Conservation (phyloP, 2,329 filamentous ascomycete genomes). For the Talaromyces sp. region DNA sequence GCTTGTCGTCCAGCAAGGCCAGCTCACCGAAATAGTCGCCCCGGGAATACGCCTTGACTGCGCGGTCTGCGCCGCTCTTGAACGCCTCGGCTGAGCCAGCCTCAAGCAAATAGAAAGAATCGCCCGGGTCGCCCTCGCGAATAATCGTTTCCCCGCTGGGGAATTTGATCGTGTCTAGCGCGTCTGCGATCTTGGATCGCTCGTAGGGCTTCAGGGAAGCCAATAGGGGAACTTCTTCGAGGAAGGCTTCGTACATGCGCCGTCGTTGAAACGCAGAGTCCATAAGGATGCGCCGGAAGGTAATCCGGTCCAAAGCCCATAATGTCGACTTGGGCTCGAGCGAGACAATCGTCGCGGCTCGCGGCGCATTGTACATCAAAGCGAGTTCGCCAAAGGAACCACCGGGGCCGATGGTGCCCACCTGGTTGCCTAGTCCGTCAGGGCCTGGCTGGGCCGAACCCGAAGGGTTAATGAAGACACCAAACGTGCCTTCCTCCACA, state of each 20-base stretch:
- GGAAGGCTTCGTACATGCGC: constrained; percentile 94
- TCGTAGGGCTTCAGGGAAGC: constrained; percentile 83
- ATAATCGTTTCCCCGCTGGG: constrained; percentile 78
- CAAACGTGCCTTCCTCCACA: constrained; percentile 84
- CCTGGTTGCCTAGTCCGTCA: constrained; percentile 76
- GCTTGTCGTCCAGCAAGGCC: constrained; percentile 86
- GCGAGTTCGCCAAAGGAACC: constrained; percentile 95
- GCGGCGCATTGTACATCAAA: constrained; percentile 97
- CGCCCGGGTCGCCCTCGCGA: constrained; percentile 80
- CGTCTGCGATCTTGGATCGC: constrained; percentile 94
- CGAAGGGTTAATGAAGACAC: constrained; percentile 78
- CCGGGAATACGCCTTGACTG: constrained; percentile 80
- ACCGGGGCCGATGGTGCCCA: constrained; percentile 75
- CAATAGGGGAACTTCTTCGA: constrained; percentile 87
- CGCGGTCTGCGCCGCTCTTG: constrained; percentile 67
- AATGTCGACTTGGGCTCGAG: constrained; percentile 72
- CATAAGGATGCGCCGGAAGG: constrained; percentile 97
- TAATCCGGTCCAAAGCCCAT: constrained; percentile 92
- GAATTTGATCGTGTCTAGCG: constrained; percentile 85
- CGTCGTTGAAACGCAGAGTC: constrained; percentile 94
- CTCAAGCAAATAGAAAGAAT: constrained; percentile 89
- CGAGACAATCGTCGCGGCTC: constrained; percentile 88
- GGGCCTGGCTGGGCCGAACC: constrained; percentile 73
- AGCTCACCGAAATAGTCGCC: constrained; percentile 98
- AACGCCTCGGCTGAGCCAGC: constrained; percentile 79